These are phyloP conservation scores for Suaeda aralocaspica DNA, from an alignment of 148 eudicot genomes.

Conservation along the genomic window DNA sequence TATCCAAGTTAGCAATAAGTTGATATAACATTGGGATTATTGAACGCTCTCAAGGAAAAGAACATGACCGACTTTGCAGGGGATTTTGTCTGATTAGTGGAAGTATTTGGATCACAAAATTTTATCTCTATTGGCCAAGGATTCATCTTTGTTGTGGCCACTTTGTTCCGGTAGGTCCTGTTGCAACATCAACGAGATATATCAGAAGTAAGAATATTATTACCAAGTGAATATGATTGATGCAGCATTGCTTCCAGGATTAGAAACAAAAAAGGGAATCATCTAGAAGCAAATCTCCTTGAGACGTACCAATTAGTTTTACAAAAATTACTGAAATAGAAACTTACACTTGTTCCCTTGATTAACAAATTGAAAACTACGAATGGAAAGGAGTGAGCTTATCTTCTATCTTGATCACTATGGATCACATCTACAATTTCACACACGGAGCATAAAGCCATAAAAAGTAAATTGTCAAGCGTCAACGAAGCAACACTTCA, in stretches of 20 bases:
- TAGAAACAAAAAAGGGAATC: background rate
- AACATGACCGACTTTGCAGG: constrained; percentile 75
- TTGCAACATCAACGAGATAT: constrained; percentile 17
- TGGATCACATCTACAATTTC: background rate
- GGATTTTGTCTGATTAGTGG: constrained; percentile 67
- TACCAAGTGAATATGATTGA: background rate
- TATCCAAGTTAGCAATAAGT: background rate
- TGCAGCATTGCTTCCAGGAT: background rate
- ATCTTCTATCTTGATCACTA: background rate
- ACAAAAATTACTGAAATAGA: background rate
- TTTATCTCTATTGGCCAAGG: constrained; percentile 92
- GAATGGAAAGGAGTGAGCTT: background rate
- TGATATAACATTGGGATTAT: background rate
- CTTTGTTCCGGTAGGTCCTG: constrained; percentile 95
- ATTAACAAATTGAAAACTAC: background rate
- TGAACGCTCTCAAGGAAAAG: constrained; percentile 7
- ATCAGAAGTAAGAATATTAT: constrained; percentile 2
- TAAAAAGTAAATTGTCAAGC: background rate
- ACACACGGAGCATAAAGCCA: background rate
- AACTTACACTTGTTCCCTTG: background rate
- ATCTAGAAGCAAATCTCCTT: background rate
- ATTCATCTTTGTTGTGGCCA: constrained; percentile 43
- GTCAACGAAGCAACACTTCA: background rate
- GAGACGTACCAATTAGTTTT: background rate
- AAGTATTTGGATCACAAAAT: constrained; percentile 71